These are phyloP conservation scores for Lepiota brunneoincarnata DNA, from an alignment of 768 basidiomycete genomes.

Conservation along the genomic window DNA sequence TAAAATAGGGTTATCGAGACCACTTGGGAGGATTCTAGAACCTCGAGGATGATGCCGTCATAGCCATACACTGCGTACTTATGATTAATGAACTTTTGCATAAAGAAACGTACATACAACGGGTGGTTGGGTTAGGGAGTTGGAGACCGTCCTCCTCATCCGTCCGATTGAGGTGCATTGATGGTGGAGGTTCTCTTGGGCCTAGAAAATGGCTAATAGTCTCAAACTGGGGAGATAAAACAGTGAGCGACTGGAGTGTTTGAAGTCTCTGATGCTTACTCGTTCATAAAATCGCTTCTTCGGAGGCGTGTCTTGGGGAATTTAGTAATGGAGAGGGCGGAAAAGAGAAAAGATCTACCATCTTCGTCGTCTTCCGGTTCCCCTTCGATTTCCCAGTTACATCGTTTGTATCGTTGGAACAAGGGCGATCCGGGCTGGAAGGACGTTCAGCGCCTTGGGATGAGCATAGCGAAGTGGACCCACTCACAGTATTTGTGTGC, in stretches of 20 bases:
- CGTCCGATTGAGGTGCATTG: conserved; percentile 78
- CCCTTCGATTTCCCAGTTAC: conserved; percentile 86
- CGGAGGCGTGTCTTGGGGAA: conserved; percentile 66
- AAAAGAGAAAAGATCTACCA: conserved; percentile 36
- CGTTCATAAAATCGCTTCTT: conserved; percentile 71
- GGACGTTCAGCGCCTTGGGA: background rate
- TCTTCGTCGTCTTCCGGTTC: conserved; percentile 82
- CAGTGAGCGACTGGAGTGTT: background rate
- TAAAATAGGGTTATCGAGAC: conserved; percentile 70
- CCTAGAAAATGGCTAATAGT: conserved; percentile 76
- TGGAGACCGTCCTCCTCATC: conserved; percentile 73
- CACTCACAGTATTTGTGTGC: conserved; percentile 81
- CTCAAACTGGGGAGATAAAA: conserved; percentile 51
- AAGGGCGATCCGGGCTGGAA: conserved; percentile 80
- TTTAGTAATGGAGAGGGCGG: conserved; percentile 4
- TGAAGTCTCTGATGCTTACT: conserved; percentile 31
- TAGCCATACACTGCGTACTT: conserved; percentile 61
- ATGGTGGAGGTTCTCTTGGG: conserved; percentile 71
- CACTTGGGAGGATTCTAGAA: conserved; percentile 75
- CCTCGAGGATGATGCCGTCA: conserved; percentile 79
- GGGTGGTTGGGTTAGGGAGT: conserved; percentile 62
- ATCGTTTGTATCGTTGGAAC: conserved; percentile 90
- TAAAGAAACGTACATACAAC: conserved; percentile 42
- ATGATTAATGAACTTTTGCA: background rate
- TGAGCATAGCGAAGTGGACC: background rate